Base-by-base conservation (phyloP, 2,329 filamentous ascomycete species). In the Byssoonygena ceratinophila region DNA sequence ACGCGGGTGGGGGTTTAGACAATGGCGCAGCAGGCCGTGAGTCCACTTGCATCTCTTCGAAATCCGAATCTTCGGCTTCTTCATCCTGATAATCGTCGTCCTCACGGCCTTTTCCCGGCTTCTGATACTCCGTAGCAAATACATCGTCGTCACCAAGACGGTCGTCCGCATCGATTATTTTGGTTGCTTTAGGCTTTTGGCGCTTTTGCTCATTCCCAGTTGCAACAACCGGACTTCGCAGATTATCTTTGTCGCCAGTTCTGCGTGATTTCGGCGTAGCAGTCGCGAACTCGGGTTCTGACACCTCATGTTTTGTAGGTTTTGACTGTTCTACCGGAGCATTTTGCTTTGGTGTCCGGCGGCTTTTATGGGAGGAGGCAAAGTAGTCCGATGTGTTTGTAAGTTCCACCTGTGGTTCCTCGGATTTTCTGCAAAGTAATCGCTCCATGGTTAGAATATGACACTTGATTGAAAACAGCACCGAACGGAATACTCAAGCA, bases 131-230 rank as follows among this genome's bases (percentile, higher is more conserved):
- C 3, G 84, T 83, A 12, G 83, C 85, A 67, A 90, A 90, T 18
- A 95, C 89, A 60, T 95, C 90, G 58, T 88, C 85, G n/a, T 80
- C 84, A 2, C 70, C 76, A 41, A 79, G 83, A 41, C 87, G 80
- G 5, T 78, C 76, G 31, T 82, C 83, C 50, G 86, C 84, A 18
- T 87, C 79, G 58, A 84, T 18, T 66, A 59, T 68, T 71, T 53
- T 70, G 67, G 54, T 41, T 20, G 46, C 52, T 41, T 59, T 64
- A 1, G 51, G 43, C 9, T 58, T 46, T 14, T 58, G 57, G 46
- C 60, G 61, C n/a, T 43, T 51, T 27, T 49, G 32, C 22, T 34
- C 55, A 23, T 23, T 36, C n/a, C 25, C 5, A 6, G 11, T 18
- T 5, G 29, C 27, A 22, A 34, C 36, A 22, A 27, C 18, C 32